Evolutionary conservation across 2,329 filamentous ascomycete genomes (phyloP), one percentile per base, ranked within the genome.

Genomic region (Achaetomium macrosporum): DNA sequence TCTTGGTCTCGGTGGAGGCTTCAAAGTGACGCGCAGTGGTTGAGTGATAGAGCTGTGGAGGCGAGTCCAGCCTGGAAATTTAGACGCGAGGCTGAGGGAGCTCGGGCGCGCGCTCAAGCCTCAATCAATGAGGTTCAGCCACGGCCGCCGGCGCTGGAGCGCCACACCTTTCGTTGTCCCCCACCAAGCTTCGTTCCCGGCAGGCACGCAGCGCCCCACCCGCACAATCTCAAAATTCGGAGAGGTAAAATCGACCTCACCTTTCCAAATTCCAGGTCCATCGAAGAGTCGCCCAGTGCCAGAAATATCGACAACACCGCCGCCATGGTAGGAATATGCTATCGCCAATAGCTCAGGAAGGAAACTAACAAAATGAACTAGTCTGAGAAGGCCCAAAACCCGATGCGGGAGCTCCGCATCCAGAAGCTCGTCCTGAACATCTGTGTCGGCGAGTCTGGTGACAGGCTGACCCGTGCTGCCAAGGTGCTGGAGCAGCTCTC

Each of bases 381-480:
- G 62, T 60, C 63, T 76, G 88, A 92, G 75, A 96, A 97, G 84
- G 75, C 82, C 75, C 80, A 82, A 76, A 99, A 99, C 85, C 92
- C 93, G 81, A 99, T 99, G 93, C 89, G 91, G 82, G 92, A 99
- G 82, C 89, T 97, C 75, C 90, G 90, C 82, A 93, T 96, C 80
- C 90, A 95, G 82, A 96, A 96, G 84, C 89, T 96, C 76, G 91
- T 96, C 77, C 88, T 96, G 75, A 96, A 96, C 87, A 96, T 96
- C 79, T 96, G 89, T 68, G 93, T 99, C 70, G 93, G 93, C 80
- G 93, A 99, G 84, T 97, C 92, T 87, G 93, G 93, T 89, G 93
- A 99, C 82, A 95, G 93, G 86, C 87, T 99, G 74, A 99, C 93
- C 69, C 89, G 93, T 87, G 93, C 93, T 74, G 93, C 93, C 73